Evolutionary conservation across 1,284 basidiomycete species (phyloP).

Genomic region (Coniferiporia sulphurascens): DNA sequence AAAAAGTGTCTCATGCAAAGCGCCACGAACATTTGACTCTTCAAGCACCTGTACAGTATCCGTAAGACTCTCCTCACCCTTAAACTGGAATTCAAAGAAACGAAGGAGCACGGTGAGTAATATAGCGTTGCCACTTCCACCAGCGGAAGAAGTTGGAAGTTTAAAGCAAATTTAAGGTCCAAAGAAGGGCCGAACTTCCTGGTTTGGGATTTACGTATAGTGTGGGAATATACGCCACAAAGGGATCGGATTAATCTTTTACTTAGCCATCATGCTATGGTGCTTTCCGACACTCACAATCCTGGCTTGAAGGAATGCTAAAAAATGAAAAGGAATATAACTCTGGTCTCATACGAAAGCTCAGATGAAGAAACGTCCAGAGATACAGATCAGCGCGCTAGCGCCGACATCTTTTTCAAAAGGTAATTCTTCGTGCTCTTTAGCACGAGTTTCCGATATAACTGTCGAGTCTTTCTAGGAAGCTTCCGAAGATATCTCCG

Average conservation of each 20-base stretch:
- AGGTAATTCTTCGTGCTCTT: background rate
- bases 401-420: background rate
- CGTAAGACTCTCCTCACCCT: background rate
- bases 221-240: no score
- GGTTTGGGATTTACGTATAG: no score
- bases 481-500: conserved; percentile 53
- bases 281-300: background rate
- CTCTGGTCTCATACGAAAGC: conserved; percentile 16
- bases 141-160: no score
- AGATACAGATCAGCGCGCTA: no score
- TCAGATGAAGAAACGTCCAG: conserved; percentile 13
- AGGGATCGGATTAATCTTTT: no score
- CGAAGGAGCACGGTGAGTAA: conserved; percentile 7
- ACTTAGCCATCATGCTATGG: background rate
- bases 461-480: conserved; percentile 34
- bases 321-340: conserved; percentile 11
- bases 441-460: background rate
- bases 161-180: no score
- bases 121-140: background rate
- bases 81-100: background rate
- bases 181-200: no score
- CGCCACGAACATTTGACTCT: conserved; percentile 10
- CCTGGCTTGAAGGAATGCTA: background rate
- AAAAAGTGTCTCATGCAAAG: no score
- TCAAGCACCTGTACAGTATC: conserved; percentile 13